phyloP scores from a whole-genome alignment of 768 basidiomycete genomes.

The Hypholoma fasciculare region DNA sequence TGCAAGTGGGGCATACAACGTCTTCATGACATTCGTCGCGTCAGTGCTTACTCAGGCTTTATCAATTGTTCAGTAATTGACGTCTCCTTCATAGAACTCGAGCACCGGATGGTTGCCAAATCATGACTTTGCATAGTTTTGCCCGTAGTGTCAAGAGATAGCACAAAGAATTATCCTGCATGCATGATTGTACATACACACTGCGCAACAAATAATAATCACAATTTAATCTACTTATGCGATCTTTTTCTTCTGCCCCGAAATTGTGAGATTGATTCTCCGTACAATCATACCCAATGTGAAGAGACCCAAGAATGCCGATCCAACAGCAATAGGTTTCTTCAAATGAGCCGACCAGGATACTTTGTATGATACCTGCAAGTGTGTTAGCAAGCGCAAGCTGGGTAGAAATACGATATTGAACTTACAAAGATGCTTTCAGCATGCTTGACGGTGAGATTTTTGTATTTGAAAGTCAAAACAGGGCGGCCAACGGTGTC shows the following conservation, averaged over 20 bases:
- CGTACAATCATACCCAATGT: slow-evolving; percentile 41
- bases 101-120: slow-evolving; percentile 39
- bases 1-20: slow-evolving; percentile 35
- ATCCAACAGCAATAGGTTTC: slow-evolving; percentile 81
- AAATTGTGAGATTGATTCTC: slow-evolving; percentile 48
- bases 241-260: slow-evolving; percentile 44
- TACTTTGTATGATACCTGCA: slow-evolving; percentile 86
- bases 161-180: slow-evolving; percentile 8
- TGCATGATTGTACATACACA: slow-evolving; percentile 8
- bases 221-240: slow-evolving; percentile 18
- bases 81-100: slow-evolving; percentile 7
- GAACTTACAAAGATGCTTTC: slow-evolving; percentile 78
- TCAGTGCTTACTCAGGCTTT: slow-evolving; percentile 26
- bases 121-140: slow-evolving; percentile 46
- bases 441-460: slow-evolving; percentile 78
- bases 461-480: slow-evolving; percentile 69
- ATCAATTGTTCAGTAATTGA: background rate
- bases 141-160: slow-evolving; percentile 16
- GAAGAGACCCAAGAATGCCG: slow-evolving; percentile 71
- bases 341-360: slow-evolving; percentile 78
- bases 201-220: slow-evolving; percentile 12
- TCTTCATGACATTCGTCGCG: slow-evolving; percentile 51
- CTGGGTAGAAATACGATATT: slow-evolving; percentile 1
- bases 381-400: background rate
- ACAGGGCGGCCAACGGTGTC: slow-evolving; percentile 89